Evolutionary conservation across 2,329 filamentous ascomycete genomes (phyloP).

Genomic region (Talaromyces sp.): DNA sequence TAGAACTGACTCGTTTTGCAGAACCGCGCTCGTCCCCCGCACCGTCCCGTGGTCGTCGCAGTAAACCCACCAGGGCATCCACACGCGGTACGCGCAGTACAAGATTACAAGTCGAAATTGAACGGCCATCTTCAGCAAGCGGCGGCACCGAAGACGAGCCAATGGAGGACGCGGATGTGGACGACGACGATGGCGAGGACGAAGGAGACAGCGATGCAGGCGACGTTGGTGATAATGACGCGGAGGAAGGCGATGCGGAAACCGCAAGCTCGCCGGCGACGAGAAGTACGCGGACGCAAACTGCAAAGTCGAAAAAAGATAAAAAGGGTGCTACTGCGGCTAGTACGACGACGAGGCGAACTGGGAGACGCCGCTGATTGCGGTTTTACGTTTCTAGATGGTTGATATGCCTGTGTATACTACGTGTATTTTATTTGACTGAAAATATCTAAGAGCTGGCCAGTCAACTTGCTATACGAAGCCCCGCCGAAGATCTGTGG

Average conservation of each 20-base stretch:
- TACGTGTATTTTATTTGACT: neutral
- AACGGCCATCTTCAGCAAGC: slow-evolving; percentile 27
- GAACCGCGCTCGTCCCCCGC: slow-evolving; percentile 44
- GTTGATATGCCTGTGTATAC: neutral
- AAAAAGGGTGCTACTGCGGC: slow-evolving; percentile 12
- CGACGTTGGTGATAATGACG: slow-evolving; percentile 31
- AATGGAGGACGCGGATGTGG: slow-evolving; percentile 35
- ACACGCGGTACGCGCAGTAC: slow-evolving; percentile 38
- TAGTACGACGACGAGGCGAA: slow-evolving; percentile 11
- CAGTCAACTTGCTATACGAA: neutral
- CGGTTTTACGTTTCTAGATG: neutral
- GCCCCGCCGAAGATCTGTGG: neutral
- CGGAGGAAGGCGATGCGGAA: slow-evolving; percentile 36
- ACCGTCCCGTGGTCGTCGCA: slow-evolving; percentile 39
- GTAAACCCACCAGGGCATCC: slow-evolving; percentile 31
- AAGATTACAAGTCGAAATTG: slow-evolving; percentile 39
- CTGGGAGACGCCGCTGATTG: slow-evolving; percentile 36
- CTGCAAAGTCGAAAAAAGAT: slow-evolving; percentile 35
- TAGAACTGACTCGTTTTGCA: slow-evolving; percentile 20
- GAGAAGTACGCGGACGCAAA: slow-evolving; percentile 36
- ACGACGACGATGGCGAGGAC: slow-evolving; percentile 38
- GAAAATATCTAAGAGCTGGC: neutral
- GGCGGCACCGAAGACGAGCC: slow-evolving; percentile 38
- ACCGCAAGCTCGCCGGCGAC: slow-evolving; percentile 34
- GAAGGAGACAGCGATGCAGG: slow-evolving; percentile 33